These are phyloP conservation scores for Eimeria mitis DNA, from an alignment of 169 alveolate species.

Conservation along the genomic window DNA sequence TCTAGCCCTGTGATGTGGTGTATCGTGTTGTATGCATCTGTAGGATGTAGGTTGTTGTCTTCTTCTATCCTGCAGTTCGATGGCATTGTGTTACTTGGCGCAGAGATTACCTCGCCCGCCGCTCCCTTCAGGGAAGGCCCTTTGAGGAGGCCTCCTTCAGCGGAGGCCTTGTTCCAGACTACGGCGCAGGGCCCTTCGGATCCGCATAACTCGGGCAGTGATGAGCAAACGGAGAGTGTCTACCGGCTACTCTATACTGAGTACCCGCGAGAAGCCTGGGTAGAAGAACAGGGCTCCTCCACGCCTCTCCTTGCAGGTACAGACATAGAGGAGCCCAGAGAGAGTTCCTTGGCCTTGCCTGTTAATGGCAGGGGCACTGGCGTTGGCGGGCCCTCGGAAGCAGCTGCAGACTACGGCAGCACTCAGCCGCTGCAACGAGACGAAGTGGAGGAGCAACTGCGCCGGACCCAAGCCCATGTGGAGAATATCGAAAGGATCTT, in stretches of 20 bases:
- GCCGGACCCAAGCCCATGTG: background rate
- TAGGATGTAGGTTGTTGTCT: background rate
- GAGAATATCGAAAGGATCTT: constrained; percentile 14
- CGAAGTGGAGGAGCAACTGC: constrained; percentile 22
- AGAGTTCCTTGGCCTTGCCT: background rate
- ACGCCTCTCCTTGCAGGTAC: background rate
- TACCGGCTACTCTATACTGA: background rate
- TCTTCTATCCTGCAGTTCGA: background rate
- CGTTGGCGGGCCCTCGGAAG: background rate
- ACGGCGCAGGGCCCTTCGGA: background rate
- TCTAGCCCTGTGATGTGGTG: background rate
- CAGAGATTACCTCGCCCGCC: background rate
- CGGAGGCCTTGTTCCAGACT: background rate
- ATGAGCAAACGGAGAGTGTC: background rate
- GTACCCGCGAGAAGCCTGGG: background rate
- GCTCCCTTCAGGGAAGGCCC: background rate
- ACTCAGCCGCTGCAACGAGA: background rate
- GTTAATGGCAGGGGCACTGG: background rate
- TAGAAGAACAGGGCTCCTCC: background rate
- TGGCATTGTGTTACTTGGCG: background rate
- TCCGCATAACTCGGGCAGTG: background rate
- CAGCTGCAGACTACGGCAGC: background rate
- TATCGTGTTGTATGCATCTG: background rate
- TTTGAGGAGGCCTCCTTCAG: background rate
- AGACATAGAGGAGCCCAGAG: background rate